Evolutionary conservation across 208 protist genomes (phyloP).

Genomic region (Acanthamoeba polyphaga): DNA sequence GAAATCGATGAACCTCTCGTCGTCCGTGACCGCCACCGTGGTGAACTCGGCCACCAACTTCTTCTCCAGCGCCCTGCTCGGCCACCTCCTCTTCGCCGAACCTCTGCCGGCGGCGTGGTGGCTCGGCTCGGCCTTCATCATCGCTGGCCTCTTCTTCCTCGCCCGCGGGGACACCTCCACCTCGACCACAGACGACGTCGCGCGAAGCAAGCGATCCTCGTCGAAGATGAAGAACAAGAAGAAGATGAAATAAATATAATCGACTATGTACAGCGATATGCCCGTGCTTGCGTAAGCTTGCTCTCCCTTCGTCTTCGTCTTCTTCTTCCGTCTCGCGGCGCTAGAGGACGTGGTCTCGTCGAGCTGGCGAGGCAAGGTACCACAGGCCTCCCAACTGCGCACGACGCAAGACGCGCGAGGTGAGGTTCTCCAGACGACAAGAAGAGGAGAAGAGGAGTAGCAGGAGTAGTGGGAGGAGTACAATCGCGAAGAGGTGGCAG

Average conservation of each 20-base stretch:
- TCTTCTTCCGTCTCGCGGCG: background rate
- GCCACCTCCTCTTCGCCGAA: slow-evolving; percentile 45
- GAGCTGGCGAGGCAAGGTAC: background rate
- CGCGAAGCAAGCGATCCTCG: background rate
- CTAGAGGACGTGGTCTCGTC: background rate
- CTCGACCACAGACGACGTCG: background rate
- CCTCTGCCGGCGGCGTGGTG: slow-evolving; percentile 30
- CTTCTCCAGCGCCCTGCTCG: slow-evolving; percentile 51
- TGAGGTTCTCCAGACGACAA: background rate
- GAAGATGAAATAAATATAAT: background rate
- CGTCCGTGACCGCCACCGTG: slow-evolving; percentile 51
- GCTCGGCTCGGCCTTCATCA: slow-evolving; percentile 37
- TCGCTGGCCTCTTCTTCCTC: slow-evolving; percentile 57
- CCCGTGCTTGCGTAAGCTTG: no score
- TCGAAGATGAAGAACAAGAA: background rate
- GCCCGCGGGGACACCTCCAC: slow-evolving; percentile 40
- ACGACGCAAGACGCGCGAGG: background rate
- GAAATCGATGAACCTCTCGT: slow-evolving; percentile 66
- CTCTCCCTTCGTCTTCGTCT: background rate
- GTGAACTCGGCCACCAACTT: slow-evolving; percentile 72
- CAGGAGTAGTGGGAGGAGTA: background rate
- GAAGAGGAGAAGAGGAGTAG: background rate
- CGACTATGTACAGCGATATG: background rate
- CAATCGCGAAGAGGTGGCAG: slow-evolving; percentile 14
- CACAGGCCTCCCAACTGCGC: slow-evolving; percentile 18